Percentiles rank a stretch among this genome's conserved stretches.
These are phyloP conservation scores for Aspergillus mulundensis DNA, from an alignment of 495 filamentous ascomycete genomes.

Conservation along the genomic window DNA sequence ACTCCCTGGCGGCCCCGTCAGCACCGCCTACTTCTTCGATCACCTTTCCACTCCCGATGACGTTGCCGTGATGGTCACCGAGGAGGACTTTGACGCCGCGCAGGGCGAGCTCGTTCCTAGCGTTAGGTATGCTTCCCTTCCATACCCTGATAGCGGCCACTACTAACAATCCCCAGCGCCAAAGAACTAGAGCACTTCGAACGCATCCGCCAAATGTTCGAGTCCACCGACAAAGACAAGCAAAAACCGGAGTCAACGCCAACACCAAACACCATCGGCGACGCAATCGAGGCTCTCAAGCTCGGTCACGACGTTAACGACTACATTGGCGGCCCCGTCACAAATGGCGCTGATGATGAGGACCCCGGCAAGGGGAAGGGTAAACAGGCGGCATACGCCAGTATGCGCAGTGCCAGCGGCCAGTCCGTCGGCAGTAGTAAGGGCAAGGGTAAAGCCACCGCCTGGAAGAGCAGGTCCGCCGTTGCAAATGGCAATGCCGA, in stretches of 20 bases:
- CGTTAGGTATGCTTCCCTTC: slow-evolving; percentile 55
- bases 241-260: slow-evolving; percentile 31
- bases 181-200: slow-evolving; percentile 93
- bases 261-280: slow-evolving; percentile 37
- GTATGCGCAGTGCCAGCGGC: slow-evolving; percentile 29
- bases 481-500: slow-evolving; percentile 24
- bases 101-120: slow-evolving; percentile 82
- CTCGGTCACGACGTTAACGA: slow-evolving; percentile 20
- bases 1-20: slow-evolving; percentile 54
- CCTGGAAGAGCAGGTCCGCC: slow-evolving; percentile 43
- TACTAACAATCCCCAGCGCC: slow-evolving; percentile 50
- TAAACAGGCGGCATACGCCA: slow-evolving; percentile 24
- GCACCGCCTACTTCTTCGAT: slow-evolving; percentile 92
- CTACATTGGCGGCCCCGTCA: slow-evolving; percentile 21
- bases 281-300: slow-evolving; percentile 36
- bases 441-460: slow-evolving; percentile 34
- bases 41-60: slow-evolving; percentile 81
- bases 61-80: slow-evolving; percentile 77
- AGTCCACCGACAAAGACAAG: slow-evolving; percentile 50
- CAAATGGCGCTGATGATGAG: slow-evolving; percentile 24
- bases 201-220: slow-evolving; percentile 74
- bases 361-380: slow-evolving; percentile 25
- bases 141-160: background rate
- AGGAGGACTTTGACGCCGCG: slow-evolving; percentile 79
- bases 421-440: slow-evolving; percentile 32